Percentiles rank a stretch among this genome's conserved stretches.
Conservation (phyloP, 306 rosid genomes). For the Quercus bicolor region DNA sequence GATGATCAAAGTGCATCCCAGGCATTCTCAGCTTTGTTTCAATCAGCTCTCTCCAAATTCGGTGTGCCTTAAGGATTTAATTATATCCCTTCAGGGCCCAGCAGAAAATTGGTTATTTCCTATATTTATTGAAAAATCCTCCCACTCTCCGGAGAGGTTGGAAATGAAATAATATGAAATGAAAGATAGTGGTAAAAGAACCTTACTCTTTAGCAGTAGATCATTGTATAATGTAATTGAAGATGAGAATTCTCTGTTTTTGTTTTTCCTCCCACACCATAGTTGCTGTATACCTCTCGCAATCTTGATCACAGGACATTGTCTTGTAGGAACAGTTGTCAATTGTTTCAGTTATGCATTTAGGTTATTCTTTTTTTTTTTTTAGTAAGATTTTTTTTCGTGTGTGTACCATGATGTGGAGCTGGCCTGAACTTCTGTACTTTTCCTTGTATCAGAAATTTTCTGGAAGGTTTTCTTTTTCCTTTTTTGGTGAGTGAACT, state of each 20-base stretch:
- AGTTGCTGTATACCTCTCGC: not conserved
- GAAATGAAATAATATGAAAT: not conserved
- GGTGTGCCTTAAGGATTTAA: conserved; percentile 46
- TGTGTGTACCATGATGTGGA: not conserved
- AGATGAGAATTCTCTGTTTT: not conserved
- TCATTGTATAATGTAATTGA: conserved; percentile 9
- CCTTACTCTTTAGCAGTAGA: conserved; percentile 2
- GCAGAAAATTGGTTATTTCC: conserved; percentile 8
- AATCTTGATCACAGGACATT: not conserved
- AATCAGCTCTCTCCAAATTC: conserved; percentile 82
- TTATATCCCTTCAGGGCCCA: conserved; percentile 17
- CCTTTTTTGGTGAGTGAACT: not conserved
- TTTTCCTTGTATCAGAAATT: not conserved
- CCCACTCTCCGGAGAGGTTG: not conserved
- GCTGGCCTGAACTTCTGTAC: not conserved
- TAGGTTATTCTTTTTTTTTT: not conserved
- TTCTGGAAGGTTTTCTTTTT: not conserved
- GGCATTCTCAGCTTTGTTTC: conserved; percentile 71
- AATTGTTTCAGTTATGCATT: not conserved
- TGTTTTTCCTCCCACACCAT: not conserved
- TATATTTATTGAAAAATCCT: conserved; percentile 2
- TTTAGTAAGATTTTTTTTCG: not conserved
- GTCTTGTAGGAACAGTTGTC: not conserved
- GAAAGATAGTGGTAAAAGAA: not conserved
- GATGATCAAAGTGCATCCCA: conserved; percentile 76